These are phyloP conservation scores for Trichoderma afroharzianum DNA, from an alignment of 2,329 filamentous ascomycete genomes.

Conservation along the genomic window DNA sequence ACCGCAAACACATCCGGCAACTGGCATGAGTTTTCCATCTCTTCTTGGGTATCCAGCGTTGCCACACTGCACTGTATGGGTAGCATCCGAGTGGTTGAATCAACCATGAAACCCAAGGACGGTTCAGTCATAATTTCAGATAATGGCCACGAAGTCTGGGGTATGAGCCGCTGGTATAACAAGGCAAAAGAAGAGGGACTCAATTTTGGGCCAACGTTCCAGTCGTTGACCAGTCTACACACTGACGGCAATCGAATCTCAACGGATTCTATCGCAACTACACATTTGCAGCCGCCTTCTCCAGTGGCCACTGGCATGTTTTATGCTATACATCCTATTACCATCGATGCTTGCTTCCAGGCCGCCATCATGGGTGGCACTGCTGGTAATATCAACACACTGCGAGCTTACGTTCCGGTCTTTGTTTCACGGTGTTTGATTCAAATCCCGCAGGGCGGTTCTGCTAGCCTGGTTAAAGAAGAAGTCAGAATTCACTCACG, in stretches of 20 bases:
- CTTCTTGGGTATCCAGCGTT: neutral
- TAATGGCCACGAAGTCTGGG: neutral
- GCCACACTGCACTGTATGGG: constrained; percentile 5
- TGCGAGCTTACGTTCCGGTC: neutral
- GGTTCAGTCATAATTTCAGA: neutral
- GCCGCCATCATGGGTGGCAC: constrained; percentile 4
- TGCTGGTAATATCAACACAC: neutral
- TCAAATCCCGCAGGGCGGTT: neutral
- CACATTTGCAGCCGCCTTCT: neutral
- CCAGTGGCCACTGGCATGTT: neutral
- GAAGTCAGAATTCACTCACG: constrained; percentile 4
- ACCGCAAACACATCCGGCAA: neutral
- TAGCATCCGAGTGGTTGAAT: neutral
- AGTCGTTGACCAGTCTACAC: neutral
- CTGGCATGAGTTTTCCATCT: constrained; percentile 7
- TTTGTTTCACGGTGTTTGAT: neutral
- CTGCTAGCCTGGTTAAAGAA: neutral
- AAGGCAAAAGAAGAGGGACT: constrained; percentile 6
- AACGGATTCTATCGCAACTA: constrained; percentile 2
- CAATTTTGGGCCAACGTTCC: constrained; percentile 4
- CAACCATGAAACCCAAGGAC: neutral
- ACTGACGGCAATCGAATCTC: constrained; percentile 2
- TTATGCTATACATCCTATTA: constrained; percentile 6
- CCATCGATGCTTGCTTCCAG: constrained; percentile 1
- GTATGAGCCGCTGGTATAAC: constrained; percentile 3